Evolutionary conservation across 1,284 basidiomycete genomes (phyloP), one percentile per base, ranked within the genome.

Genomic region (Athelia sp.): DNA sequence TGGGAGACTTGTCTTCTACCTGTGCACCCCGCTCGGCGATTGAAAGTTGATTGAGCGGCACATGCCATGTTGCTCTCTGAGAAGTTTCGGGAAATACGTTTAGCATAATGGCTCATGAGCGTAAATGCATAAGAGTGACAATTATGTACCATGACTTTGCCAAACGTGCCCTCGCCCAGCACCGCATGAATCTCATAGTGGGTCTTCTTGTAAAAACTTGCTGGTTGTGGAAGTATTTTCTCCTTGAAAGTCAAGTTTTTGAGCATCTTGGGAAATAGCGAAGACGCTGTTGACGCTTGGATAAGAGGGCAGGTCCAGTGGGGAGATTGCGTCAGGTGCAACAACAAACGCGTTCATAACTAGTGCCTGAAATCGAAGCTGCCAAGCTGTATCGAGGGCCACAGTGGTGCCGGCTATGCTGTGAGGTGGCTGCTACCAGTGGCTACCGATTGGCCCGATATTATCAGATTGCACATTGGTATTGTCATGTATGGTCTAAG

Each of bases 121-220:
- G 13, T 34, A 35, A 46, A 50, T 29, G 13, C 26, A 6, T 29
- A 29, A 13, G 26, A 4, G 26, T 29, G 13, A 29, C 13, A 72
- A 79, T 22, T 19, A 72, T 79, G 72, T 71, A 95, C 75, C 73
- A 92, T 75, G 46, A 95, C 92, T 65, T 90, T 90, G 34, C 92
- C 92, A 66, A 94, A 95, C 0, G 87, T 84, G 3, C 92, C 92
- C 38, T 76, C 76, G 4, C 93, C 93, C 2, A 95, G 71, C 14
- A 84, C 74, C 32, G 85, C 76, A 49, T 87, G 82, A 1, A 88
- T 71, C 54, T 86, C 82, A 59, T 90, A 91, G 19, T 79, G 70
- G 63, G 85, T 88, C 74, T 93, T 94, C 76, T 93, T 93, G 59
- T 68, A 69, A 62, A 90, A 93, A 50, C 87, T 90, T 0, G 87